Evolutionary conservation across 2,329 filamentous ascomycete species (phyloP).

Genomic region (Amauroascus verrucosus): DNA sequence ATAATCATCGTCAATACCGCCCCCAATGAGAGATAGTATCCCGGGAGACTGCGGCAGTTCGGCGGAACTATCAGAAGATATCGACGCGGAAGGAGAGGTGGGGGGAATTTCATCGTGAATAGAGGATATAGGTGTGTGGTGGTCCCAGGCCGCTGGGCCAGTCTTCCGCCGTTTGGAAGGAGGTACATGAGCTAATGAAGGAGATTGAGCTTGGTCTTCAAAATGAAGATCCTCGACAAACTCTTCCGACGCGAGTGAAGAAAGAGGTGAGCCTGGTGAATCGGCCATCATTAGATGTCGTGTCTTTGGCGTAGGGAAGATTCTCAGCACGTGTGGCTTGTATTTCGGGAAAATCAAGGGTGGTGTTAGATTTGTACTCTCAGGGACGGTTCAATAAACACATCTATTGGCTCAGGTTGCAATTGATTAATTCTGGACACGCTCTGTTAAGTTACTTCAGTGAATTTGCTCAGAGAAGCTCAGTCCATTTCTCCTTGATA

Average conservation of each 20-base stretch:
- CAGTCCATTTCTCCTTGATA: too few species aligned
- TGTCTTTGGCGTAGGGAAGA: background rate
- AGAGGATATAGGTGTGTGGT: conserved; percentile 42
- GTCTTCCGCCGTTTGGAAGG: conserved; percentile 42
- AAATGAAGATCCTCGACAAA: conserved; percentile 50
- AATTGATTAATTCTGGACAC: background rate
- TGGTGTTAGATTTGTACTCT: background rate
- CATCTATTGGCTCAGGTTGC: background rate
- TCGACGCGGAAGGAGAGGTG: conserved; percentile 51
- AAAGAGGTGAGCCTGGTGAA: conserved; percentile 54
- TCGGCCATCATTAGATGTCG: conserved; percentile 34
- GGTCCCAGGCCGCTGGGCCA: conserved; percentile 36
- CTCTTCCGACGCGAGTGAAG: conserved; percentile 53
- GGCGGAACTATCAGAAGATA: conserved; percentile 84
- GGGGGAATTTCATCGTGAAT: conserved; percentile 32
- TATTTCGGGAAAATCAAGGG: too few species aligned
- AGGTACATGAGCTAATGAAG: conserved; percentile 30
- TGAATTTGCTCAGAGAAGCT: too few species aligned
- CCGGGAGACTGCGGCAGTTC: conserved; percentile 65
- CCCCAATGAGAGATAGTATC: conserved; percentile 36
- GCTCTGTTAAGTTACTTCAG: too few species aligned
- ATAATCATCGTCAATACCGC: conserved; percentile 47
- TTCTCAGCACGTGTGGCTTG: too few species aligned
- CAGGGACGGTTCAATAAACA: background rate
- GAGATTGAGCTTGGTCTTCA: conserved; percentile 40